Evolutionary conservation across 108 stramenopile species (phyloP).

Genomic region (Hondaea fermentalgiana): DNA sequence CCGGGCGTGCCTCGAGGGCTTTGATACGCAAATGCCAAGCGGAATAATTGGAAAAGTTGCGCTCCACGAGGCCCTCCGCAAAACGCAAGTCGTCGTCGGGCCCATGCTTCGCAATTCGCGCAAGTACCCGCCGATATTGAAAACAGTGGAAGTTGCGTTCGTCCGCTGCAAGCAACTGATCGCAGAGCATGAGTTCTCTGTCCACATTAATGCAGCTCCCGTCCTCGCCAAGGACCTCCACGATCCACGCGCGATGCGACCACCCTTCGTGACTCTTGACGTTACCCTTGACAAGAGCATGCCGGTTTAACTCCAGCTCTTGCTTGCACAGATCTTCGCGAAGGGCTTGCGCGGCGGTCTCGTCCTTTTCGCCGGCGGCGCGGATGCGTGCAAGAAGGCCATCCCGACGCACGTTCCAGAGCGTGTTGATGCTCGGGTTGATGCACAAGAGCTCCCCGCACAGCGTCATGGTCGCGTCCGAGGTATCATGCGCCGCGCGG

Average conservation of each 20-base stretch:
- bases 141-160: conserved; percentile 98
- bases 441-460: conserved; percentile 69
- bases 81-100: conserved; percentile 61
- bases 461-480: conserved; percentile 49
- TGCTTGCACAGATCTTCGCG: conserved; percentile 7
- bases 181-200: conserved; percentile 68
- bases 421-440: conserved; percentile 82
- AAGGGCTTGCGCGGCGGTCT: neutral
- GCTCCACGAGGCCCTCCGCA: conserved; percentile 66
- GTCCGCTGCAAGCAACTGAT: conserved; percentile 67
- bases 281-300: conserved; percentile 66
- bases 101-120: conserved; percentile 37
- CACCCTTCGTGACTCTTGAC: conserved; percentile 92
- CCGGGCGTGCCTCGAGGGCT: conserved; percentile 35
- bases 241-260: conserved; percentile 94
- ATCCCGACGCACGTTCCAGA: conserved; percentile 92
- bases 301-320: conserved; percentile 39
- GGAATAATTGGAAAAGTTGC: conserved; percentile 93
- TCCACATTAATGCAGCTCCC: neutral
- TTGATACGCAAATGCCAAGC: conserved; percentile 90
- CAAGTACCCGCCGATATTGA: conserved; percentile 85
- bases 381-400: conserved; percentile 40
- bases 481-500: conserved; percentile 15
- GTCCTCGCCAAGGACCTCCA: conserved; percentile 40
- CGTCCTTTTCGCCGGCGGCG: neutral